Percentiles rank a stretch among this genome's conserved stretches.
These are phyloP conservation scores for Phoma sp. DNA, from an alignment of 2,329 filamentous ascomycete genomes.

Conservation along the genomic window DNA sequence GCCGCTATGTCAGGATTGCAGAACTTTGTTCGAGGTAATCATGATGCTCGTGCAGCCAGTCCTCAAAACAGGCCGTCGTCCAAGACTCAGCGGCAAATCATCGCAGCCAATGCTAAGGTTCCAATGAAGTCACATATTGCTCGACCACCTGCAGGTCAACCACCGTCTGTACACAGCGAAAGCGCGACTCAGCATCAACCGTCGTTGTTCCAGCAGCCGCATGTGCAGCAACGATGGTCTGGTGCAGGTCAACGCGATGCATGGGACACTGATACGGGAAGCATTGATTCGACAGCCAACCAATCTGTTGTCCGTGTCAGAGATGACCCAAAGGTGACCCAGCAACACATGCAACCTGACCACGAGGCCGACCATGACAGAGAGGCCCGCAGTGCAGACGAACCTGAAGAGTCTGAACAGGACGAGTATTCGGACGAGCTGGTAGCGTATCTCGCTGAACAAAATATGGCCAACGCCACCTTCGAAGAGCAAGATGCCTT, in stretches of 20 bases:
- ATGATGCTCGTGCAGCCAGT: conserved; percentile 10
- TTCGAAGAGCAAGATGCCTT: conserved; percentile 9
- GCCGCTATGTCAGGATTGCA: conserved; percentile 20
- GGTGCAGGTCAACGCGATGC: conserved; percentile 26
- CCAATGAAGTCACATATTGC: conserved; percentile 14
- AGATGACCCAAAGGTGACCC: conserved; percentile 18
- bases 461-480: conserved; percentile 1
- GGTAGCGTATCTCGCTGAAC: neutral
- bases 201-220: conserved; percentile 22
- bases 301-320: conserved; percentile 28
- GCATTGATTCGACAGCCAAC: conserved; percentile 43
- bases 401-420: conserved; percentile 3
- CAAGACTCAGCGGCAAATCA: conserved; percentile 21
- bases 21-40: conserved; percentile 23
- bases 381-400: conserved; percentile 11
- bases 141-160: conserved; percentile 18
- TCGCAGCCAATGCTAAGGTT: conserved; percentile 34
- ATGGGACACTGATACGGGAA: conserved; percentile 49
- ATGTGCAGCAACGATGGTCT: conserved; percentile 19
- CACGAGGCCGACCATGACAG: conserved; percentile 21
- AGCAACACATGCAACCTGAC: conserved; percentile 14
- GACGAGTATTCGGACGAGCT: neutral
- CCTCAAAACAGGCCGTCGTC: conserved; percentile 1
- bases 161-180: conserved; percentile 12
- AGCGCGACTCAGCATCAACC: conserved; percentile 20